Evolutionary conservation across 129 eudicot genomes (phyloP), one percentile per base, ranked within the genome.

Genomic region (Logfia minima): DNA sequence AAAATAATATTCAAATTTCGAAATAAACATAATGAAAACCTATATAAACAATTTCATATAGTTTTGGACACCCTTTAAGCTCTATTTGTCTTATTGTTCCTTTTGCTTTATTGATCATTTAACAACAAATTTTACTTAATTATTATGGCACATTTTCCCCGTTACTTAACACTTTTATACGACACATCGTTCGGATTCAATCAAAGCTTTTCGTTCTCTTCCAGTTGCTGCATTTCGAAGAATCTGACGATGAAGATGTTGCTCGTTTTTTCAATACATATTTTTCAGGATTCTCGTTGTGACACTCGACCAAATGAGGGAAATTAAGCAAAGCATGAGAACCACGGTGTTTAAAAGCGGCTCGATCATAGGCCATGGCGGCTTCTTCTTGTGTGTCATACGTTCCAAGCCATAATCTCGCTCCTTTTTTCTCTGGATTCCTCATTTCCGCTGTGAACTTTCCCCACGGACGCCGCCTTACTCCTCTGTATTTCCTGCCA

Each of bases 361-460:
- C 73, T 52, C 80, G 63, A 67, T 65, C 77, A 24, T 73, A 73
- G 6, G 77, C 77, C 77, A 73, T 73, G 6, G 77, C 77, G 7
- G 77, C 77, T 59, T 73, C 77, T 32, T 73, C 77, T n/a, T 52
- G 77, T 1, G 77, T 73, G 14, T 73, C 77, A 10, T 64, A 52
- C n/a, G 72, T 66, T 39, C 80, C 80, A 8, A 77, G 72, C 80
- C 80, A 77, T 67, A 77, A 32, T 66, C 80, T 66, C 1, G 80
- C 43, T 8, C 80, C 80, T 66, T 32, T 77, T 63, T 77, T 77
- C 35, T 31, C 74, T 13, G 79, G 77, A 59, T 73, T 59, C 34
- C 77, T 73, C 77, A 73, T 75, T 61, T 78, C 82, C 13, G 82
- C 82, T 53, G 77, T 72, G 31, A 69, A 78, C 82, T 78, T 78